Percentiles rank a stretch among this genome's conserved stretches.
Evolutionary conservation across 768 basidiomycete genomes (phyloP).

Genomic region (Boletus subparvulus): DNA sequence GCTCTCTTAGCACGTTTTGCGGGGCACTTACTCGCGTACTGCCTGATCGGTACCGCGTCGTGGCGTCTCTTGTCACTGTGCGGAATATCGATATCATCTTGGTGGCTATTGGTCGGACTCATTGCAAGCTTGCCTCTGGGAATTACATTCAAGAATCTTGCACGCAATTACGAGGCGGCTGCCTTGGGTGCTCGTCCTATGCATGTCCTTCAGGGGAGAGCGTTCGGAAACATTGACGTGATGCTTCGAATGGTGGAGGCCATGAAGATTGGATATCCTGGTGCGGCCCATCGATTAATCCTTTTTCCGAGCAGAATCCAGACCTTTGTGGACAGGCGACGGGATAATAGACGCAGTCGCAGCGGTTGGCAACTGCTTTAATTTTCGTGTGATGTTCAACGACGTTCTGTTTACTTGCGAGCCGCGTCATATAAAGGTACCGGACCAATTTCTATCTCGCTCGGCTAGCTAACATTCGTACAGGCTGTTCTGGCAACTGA

Average conservation of each 20-base stretch:
- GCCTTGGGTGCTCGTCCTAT: constrained; percentile 47
- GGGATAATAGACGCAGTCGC: constrained; percentile 37
- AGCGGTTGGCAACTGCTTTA: constrained; percentile 43
- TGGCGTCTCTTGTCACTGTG: constrained; percentile 11
- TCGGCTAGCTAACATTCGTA: not conserved
- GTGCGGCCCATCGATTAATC: constrained; percentile 30
- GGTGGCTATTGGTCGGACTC: constrained; percentile 35
- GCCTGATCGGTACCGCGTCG: not conserved
- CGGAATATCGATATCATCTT: constrained; percentile 35
- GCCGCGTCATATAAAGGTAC: constrained; percentile 54
- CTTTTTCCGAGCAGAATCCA: not conserved
- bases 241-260: constrained; percentile 35
- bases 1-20: constrained; percentile 6
- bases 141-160: constrained; percentile 29
- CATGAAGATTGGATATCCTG: constrained; percentile 48
- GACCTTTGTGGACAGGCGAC: constrained; percentile 38
- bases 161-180: constrained; percentile 38
- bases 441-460: not conserved
- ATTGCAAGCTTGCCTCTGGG: constrained; percentile 36
- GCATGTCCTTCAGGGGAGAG: constrained; percentile 38
- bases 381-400: constrained; percentile 46
- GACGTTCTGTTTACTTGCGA: constrained; percentile 47
- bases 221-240: constrained; percentile 47
- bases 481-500: constrained; percentile 52
- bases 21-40: not conserved